Conservation (phyloP, 768 basidiomycete genomes). For the Chalciporus sphaerocephalus region DNA sequence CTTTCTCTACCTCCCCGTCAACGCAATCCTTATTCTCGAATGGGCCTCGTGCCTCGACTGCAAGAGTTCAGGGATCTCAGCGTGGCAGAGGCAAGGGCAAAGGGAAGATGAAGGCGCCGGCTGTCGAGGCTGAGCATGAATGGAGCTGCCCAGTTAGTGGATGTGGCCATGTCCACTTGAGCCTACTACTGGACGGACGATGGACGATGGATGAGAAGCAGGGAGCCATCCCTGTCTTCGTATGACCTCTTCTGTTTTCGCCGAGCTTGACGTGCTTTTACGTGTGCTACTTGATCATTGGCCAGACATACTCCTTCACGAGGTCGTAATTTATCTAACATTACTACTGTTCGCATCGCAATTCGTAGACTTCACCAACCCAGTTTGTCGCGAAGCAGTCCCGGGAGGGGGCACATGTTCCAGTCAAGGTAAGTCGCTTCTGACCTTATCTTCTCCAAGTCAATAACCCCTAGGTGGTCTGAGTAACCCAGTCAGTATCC, state of each 20-base stretch:
- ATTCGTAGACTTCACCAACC: not conserved
- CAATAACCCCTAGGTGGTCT: no score
- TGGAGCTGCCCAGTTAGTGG: conserved; percentile 64
- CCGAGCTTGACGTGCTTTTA: conserved; percentile 13
- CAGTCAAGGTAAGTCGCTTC: no score
- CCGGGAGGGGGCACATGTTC: not conserved
- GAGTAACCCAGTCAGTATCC: no score
- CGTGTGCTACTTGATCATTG: conserved; percentile 8
- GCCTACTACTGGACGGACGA: conserved; percentile 51
- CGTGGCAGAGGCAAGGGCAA: conserved; percentile 30
- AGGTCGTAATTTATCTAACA: no score
- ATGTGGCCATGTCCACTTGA: conserved; percentile 52
- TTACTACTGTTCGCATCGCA: not conserved
- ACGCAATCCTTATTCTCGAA: conserved; percentile 4
- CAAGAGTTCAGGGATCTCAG: not conserved
- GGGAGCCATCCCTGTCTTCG: conserved; percentile 38
- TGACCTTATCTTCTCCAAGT: not conserved
- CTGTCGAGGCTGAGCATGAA: conserved; percentile 46
- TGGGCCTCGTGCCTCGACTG: conserved; percentile 6
- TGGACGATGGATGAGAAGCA: conserved; percentile 56
- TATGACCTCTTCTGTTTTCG: conserved; percentile 22
- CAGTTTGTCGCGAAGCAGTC: not conserved
- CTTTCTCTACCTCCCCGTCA: conserved; percentile 2
- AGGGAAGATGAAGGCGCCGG: conserved; percentile 33
- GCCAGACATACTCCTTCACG: conserved; percentile 2